A percentile compares a stretch with the other conserved stretches of the same genome.
Evolutionary conservation across 257 asterid genomes (phyloP).

Genomic region (Apocynum venetum): DNA sequence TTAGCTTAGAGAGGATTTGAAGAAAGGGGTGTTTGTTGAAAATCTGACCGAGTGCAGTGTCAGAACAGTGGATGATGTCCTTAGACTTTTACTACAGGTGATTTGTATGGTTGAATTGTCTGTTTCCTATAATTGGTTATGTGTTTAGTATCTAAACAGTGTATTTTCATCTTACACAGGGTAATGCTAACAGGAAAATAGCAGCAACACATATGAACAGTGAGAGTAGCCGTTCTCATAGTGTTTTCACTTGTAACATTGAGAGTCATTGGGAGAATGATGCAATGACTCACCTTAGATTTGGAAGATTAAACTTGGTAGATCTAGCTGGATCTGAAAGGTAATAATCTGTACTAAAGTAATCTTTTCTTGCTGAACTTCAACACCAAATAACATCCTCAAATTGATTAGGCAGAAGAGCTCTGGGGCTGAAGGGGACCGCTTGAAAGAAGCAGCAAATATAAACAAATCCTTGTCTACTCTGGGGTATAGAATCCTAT

Average conservation of each 20-base stretch:
- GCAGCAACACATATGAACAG: conserved; percentile 83
- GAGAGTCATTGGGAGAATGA: conserved; percentile 89
- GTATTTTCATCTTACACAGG: conserved; percentile 41
- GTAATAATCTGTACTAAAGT: conserved; percentile 29
- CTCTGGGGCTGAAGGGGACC: conserved; percentile 88
- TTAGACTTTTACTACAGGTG: conserved; percentile 73
- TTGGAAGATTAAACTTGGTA: conserved; percentile 78
- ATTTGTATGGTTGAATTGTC: conserved; percentile 26
- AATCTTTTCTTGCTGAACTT: conserved; percentile 14
- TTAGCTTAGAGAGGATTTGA: conserved; percentile 80
- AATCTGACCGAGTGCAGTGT: conserved; percentile 67
- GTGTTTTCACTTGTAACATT: conserved; percentile 81
- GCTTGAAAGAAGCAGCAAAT: conserved; percentile 86
- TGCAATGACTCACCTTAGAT: conserved; percentile 68
- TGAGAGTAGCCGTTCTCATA: conserved; percentile 88
- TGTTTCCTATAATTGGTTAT: conserved; percentile 5
- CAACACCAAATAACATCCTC: conserved; percentile 16
- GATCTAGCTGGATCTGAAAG: conserved; percentile 96
- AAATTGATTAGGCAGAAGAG: conserved; percentile 64
- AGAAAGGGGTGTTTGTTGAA: conserved; percentile 85
- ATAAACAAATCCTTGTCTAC: conserved; percentile 85
- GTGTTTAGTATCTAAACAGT: conserved; percentile 7
- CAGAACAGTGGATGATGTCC: conserved; percentile 60
- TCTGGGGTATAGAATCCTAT: conserved; percentile 55
- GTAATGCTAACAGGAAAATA: conserved; percentile 77